Base-by-base conservation (phyloP, 139 green algal species). In the Auxenochlorella protothecoides region DNA sequence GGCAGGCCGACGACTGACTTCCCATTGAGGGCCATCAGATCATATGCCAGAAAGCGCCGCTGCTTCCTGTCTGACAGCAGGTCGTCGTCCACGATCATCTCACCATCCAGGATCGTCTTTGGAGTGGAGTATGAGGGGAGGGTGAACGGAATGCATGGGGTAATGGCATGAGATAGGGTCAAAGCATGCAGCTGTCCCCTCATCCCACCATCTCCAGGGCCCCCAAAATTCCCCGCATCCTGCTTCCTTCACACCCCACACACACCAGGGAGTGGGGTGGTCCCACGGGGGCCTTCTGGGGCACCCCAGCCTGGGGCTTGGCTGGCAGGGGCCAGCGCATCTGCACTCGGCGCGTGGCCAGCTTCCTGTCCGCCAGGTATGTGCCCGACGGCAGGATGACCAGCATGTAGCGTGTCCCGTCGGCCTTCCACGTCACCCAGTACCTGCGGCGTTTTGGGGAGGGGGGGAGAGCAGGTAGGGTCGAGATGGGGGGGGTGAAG, bases 351-450 rank as follows among this genome's bases (percentile, higher is more conserved):
- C 78, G 77, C 51, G 91, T 74, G 52, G 69, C 63, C 62, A 89
- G 93, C 63, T 82, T 84, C 16, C 94, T 81, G 84, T 98, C 90
- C 53, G 98, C 89, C 12, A 98, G 79, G 83, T 97, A 99, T 8
- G 79, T 83, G 54, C 94, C 94, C 0, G 11, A 3, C 59, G 71
- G 59, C 59, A 84, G 75, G 8, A 96, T 72, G 44, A 96, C 77
- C 71, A 97, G 60, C 86, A 98, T 88, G 85, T 97, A 99, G 44
- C 94, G 85, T 8, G 93, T 98, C 73, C 94, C 94, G 75, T 99
- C 94, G 6, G 94, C 94, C 79, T 99, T 98, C 93, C 92, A 98
- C 3, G 92, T 96, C 13, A 95, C 88, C 76, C 83, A 89, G 77
- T 96, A 96, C 53, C 81, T 86, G 71, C 15, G 53, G 14, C 27